phyloP scores from a whole-genome alignment of 805 yeast species.

The Phaffomyces opuntiae region DNA sequence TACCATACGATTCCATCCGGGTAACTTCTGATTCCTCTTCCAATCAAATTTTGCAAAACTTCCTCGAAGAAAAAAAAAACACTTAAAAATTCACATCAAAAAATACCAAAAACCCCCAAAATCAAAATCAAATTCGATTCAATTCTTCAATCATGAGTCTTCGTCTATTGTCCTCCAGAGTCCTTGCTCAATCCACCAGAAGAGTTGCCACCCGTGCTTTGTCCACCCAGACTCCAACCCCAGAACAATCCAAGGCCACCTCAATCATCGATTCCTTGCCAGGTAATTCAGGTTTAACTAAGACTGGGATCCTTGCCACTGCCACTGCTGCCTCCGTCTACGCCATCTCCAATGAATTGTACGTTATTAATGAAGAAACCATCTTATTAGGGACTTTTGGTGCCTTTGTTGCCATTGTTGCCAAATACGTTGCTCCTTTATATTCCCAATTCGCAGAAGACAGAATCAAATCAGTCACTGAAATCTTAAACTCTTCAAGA shows the following conservation, averaged over 20 bases:
- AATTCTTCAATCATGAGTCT: conserved; percentile 3
- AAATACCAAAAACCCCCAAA: too few species aligned
- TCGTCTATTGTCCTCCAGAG: conserved; percentile 24
- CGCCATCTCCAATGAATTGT: conserved; percentile 89
- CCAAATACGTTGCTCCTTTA: conserved; percentile 88
- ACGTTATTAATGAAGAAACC: conserved; percentile 92
- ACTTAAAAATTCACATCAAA: too few species aligned
- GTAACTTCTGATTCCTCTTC: too few species aligned
- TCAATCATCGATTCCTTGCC: conserved; percentile 90
- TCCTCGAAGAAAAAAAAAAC: too few species aligned
- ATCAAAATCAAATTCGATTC: too few species aligned
- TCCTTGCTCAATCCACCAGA: conserved; percentile 6
- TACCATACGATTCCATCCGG: too few species aligned
- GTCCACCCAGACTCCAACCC: conserved; percentile 46
- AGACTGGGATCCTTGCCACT: conserved; percentile 94
- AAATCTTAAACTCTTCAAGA: conserved; percentile 81
- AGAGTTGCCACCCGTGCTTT: conserved; percentile 54
- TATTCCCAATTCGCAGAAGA: conserved; percentile 92
- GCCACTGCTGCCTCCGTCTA: conserved; percentile 90
- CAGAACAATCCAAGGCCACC: conserved; percentile 88
- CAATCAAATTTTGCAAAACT: too few species aligned
- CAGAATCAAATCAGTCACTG: conserved; percentile 74
- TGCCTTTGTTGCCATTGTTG: conserved; percentile 65
- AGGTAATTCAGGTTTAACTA: conserved; percentile 79
- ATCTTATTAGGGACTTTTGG: conserved; percentile 74